A percentile compares a stretch with the other conserved stretches of the same genome.
Evolutionary conservation across 2,329 filamentous ascomycete genomes (phyloP).

Genomic region (Juglanconis juglandina): DNA sequence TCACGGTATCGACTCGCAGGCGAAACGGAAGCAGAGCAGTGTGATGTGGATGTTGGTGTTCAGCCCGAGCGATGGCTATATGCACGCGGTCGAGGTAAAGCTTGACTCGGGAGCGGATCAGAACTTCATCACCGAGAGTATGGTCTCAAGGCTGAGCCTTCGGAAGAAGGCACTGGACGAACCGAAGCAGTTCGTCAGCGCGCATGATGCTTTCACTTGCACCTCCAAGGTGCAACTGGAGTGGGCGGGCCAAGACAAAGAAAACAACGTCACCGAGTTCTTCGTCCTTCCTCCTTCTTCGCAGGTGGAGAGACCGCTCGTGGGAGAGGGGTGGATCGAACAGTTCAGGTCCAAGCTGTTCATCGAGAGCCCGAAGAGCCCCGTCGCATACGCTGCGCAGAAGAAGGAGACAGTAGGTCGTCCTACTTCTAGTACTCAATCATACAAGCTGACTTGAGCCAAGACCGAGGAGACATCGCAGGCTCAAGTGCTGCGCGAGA

Average conservation of each 20-base stretch:
- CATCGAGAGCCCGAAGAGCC: background rate
- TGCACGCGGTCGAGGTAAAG: background rate
- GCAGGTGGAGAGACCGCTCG: background rate
- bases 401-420: conserved; percentile 23
- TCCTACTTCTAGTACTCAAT: background rate
- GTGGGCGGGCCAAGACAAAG: background rate
- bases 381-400: background rate
- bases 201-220: background rate
- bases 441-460: background rate
- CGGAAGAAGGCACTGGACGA: background rate
- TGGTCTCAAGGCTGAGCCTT: background rate
- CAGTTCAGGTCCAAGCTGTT: background rate
- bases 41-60: conserved; percentile 4
- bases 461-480: background rate
- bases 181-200: background rate
- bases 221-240: background rate
- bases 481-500: background rate
- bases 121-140: conserved; percentile 1
- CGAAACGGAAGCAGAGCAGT: background rate
- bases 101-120: background rate
- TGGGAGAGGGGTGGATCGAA: background rate
- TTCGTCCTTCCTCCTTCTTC: background rate
- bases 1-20: background rate
- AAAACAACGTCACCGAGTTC: background rate
- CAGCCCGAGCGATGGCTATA: background rate